phyloP scores from a whole-genome alignment of 2,329 filamentous ascomycete genomes.

The Epichloe sp. region DNA sequence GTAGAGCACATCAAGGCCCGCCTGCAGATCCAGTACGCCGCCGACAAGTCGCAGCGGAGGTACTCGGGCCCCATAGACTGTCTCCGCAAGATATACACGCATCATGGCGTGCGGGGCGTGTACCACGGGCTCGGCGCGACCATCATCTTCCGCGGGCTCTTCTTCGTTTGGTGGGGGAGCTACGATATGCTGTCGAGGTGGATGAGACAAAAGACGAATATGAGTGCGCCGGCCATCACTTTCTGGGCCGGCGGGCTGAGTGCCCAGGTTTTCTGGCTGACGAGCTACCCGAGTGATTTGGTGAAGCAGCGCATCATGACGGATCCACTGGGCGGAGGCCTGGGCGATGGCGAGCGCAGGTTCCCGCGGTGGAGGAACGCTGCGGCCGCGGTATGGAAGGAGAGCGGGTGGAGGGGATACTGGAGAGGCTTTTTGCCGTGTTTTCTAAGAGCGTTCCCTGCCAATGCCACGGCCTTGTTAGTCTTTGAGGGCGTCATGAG shows the following conservation, averaged over 20 bases:
- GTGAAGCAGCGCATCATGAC: constrained; percentile 98
- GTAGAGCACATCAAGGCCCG: constrained; percentile 93
- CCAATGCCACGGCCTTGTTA: constrained; percentile 85
- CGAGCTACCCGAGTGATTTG: constrained; percentile 82
- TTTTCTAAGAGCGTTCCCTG: constrained; percentile 86
- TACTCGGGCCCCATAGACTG: constrained; percentile 87
- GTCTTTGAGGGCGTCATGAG: constrained; percentile 91
- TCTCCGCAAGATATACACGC: constrained; percentile 50
- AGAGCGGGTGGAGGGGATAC: constrained; percentile 67
- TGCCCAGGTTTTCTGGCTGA: constrained; percentile 90
- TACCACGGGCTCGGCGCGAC: constrained; percentile 82
- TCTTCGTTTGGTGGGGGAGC: constrained; percentile 98
- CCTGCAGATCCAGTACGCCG: constrained; percentile 86
- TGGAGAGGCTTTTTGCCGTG: constrained; percentile 93
- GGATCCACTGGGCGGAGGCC: constrained; percentile 62
- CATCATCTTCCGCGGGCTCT: constrained; percentile 78
- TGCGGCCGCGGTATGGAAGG: constrained; percentile 60
- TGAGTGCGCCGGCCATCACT: constrained; percentile 73
- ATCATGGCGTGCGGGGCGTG: constrained; percentile 65
- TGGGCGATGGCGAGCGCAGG: constrained; percentile 52
- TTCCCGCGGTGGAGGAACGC: constrained; percentile 73
- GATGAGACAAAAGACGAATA: constrained; percentile 50
- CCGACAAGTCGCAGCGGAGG: constrained; percentile 59
- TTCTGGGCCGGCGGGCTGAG: constrained; percentile 95
- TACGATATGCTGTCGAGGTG: constrained; percentile 73